Percentiles rank a stretch among this genome's conserved stretches.
These are phyloP conservation scores for Stentor roeselii DNA, from an alignment of 73 alveolate species.

Conservation along the genomic window DNA sequence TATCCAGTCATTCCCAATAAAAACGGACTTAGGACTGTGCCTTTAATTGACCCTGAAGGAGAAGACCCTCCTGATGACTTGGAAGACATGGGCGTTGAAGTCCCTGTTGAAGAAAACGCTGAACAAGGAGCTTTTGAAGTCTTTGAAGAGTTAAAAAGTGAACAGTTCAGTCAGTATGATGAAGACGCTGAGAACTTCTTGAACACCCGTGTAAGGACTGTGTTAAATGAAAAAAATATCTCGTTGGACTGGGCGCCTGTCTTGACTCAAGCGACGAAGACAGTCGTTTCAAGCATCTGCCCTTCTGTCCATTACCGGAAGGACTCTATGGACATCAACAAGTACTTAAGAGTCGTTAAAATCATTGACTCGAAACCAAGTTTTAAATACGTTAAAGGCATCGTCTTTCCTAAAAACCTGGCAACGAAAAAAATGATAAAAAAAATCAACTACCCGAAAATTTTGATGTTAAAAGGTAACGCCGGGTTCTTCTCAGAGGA, in stretches of 20 bases:
- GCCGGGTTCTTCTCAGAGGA: constrained; percentile 38
- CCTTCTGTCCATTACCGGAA: constrained; percentile 62
- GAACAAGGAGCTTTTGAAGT: background rate
- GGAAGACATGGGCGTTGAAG: background rate
- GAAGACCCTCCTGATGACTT: constrained; percentile 9
- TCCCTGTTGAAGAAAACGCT: constrained; percentile 19
- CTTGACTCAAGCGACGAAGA: background rate
- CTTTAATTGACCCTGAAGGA: background rate
- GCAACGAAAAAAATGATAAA: constrained; percentile 67
- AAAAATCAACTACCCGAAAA: constrained; percentile 60
- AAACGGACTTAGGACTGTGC: background rate
- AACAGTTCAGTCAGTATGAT: background rate
- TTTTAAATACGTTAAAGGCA: constrained; percentile 54
- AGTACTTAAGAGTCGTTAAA: constrained; percentile 66
- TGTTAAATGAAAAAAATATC: background rate
- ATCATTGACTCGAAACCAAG: constrained; percentile 43
- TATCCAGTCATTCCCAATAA: background rate
- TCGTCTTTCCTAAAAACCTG: constrained; percentile 58
- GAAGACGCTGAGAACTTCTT: background rate
- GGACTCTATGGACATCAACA: constrained; percentile 75
- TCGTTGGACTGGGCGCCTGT: background rate
- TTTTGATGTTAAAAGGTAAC: constrained; percentile 48
- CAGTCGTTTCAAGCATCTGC: constrained; percentile 58
- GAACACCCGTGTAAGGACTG: background rate
- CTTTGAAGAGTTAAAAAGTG: background rate